A percentile compares a stretch with the other conserved stretches of the same genome.
These are phyloP conservation scores for Globisporangium barbulae DNA, from an alignment of 352 stramenopile species.

Conservation along the genomic window DNA sequence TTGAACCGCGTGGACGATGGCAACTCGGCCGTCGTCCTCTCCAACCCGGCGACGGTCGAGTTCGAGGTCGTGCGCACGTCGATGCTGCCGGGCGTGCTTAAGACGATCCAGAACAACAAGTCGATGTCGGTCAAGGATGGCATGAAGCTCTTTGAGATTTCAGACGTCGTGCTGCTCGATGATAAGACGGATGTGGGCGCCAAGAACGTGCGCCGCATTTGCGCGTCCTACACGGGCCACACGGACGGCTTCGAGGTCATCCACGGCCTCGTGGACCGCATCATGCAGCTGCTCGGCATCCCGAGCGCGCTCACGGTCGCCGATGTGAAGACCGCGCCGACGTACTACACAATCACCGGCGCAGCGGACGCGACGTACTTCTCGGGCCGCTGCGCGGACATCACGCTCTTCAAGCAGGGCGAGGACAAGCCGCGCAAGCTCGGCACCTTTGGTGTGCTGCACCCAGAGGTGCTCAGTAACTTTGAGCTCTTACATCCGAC, in stretches of 20 bases:
- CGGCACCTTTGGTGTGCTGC: constrained; percentile 97
- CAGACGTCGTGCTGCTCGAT: constrained; percentile 97
- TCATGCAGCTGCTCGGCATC: constrained; percentile 98
- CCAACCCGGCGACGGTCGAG: constrained; percentile 99
- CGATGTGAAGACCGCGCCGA: constrained; percentile 52
- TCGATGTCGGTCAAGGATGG: constrained; percentile 94
- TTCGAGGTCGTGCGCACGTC: constrained; percentile 99
- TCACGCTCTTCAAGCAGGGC: constrained; percentile 89
- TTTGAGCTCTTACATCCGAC: constrained; percentile 98
- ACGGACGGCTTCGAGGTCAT: constrained; percentile 99
- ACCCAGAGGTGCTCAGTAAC: constrained; percentile 97
- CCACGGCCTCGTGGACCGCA: constrained; percentile 97
- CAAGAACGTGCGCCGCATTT: constrained; percentile 95
- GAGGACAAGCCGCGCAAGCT: constrained; percentile 63
- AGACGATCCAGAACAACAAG: constrained; percentile 99
- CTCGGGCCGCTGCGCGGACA: constrained; percentile 93
- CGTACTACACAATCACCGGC: constrained; percentile 78
- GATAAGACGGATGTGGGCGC: constrained; percentile 91
- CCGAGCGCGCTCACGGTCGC: constrained; percentile 65
- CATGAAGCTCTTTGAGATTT: constrained; percentile 99
- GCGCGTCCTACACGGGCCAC: constrained; percentile 95
- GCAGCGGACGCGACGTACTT: constrained; percentile 91
- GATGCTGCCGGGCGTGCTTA: constrained; percentile 97
- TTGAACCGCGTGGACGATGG: constrained; percentile 84
- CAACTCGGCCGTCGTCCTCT: constrained; percentile 90